phyloP scores from a whole-genome alignment of 805 yeast species.

The Diddensiella santjacobensis region DNA sequence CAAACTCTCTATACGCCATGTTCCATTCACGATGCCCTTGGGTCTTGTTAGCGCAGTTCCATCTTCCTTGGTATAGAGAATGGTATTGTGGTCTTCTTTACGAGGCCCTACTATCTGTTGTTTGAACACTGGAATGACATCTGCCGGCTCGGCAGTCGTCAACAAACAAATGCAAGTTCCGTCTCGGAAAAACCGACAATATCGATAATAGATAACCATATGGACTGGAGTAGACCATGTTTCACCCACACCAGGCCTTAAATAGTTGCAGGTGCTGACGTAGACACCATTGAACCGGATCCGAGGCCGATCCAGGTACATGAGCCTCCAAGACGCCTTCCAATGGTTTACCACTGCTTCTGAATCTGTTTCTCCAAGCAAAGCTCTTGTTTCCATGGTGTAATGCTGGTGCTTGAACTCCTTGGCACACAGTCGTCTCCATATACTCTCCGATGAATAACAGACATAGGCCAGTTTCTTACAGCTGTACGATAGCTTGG shows the following conservation, averaged over 20 bases:
- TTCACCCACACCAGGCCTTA: constrained; percentile 74
- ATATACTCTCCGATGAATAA: constrained; percentile 21
- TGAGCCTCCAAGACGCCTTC: constrained; percentile 38
- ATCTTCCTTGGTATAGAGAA: constrained; percentile 16
- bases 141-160: constrained; percentile 66
- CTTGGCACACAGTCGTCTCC: constrained; percentile 27
- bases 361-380: constrained; percentile 12
- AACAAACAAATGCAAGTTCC: constrained; percentile 71
- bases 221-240: constrained; percentile 74
- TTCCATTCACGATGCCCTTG: constrained; percentile 44
- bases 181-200: constrained; percentile 72
- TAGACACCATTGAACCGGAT: constrained; percentile 79
- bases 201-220: constrained; percentile 84
- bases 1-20: constrained; percentile 54
- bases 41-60: constrained; percentile 20
- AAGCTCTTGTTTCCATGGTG: constrained; percentile 17
- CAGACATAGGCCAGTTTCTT: constrained; percentile 26
- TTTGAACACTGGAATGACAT: constrained; percentile 56
- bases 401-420: constrained; percentile 26
- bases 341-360: constrained; percentile 3
- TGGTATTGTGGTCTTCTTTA: background rate
- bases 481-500: constrained; percentile 26
- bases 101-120: constrained; percentile 12
- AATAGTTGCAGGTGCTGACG: constrained; percentile 78
- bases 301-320: constrained; percentile 67